These are phyloP conservation scores for Aspergillus sp. DNA, from an alignment of 2,329 filamentous ascomycete species.

Conservation along the genomic window DNA sequence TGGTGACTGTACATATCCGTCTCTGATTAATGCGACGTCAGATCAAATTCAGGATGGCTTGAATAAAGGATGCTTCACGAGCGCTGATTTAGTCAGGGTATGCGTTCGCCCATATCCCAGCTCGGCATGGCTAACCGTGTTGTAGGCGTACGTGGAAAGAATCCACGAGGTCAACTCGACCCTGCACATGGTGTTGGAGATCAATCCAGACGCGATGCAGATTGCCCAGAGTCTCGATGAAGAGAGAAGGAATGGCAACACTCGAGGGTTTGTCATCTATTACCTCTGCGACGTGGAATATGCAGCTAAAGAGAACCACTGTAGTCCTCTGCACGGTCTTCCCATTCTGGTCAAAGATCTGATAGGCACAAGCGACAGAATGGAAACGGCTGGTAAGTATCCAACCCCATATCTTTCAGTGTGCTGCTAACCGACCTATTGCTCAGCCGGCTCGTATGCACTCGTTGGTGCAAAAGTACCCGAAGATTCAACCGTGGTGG, in stretches of 20 bases:
- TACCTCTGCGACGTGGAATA: not conserved
- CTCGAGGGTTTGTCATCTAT: conserved; percentile 33
- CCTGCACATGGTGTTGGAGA: conserved; percentile 47
- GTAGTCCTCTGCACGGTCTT: conserved; percentile 55
- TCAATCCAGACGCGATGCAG: conserved; percentile 49
- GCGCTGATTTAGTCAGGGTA: conserved; percentile 49
- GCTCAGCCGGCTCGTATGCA: conserved; percentile 55
- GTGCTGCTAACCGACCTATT: not conserved
- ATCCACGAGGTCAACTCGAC: conserved; percentile 49
- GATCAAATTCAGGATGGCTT: conserved; percentile 48
- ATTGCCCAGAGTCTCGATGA: conserved; percentile 46
- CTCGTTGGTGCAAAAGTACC: conserved; percentile 53
- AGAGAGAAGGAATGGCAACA: conserved; percentile 42
- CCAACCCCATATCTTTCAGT: not conserved
- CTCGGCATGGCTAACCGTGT: conserved; percentile 6
- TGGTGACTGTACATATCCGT: conserved; percentile 20
- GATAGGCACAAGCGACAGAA: conserved; percentile 56
- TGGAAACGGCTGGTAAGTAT: conserved; percentile 50
- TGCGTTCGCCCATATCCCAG: not conserved
- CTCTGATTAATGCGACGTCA: conserved; percentile 45
- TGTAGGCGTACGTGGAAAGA: conserved; percentile 45
- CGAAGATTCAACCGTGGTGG: conserved; percentile 52
- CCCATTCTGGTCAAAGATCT: conserved; percentile 63
- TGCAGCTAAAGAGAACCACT: not conserved
- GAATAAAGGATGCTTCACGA: conserved; percentile 46